Base-by-base conservation (phyloP, 2,329 filamentous ascomycete genomes). In the Conoideocrella luteorostrata region DNA sequence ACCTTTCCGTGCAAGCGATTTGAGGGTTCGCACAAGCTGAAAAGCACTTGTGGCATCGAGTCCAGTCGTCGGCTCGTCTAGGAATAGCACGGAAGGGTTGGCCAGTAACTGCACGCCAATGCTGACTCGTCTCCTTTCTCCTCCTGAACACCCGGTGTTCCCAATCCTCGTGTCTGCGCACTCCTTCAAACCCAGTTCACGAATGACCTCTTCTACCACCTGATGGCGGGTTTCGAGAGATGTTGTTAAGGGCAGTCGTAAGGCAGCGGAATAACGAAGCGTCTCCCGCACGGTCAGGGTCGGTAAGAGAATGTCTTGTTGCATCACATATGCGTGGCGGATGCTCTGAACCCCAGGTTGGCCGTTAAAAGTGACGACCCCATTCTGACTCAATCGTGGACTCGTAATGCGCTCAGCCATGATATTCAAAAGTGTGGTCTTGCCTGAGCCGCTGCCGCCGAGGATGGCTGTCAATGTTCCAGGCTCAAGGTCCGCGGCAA, bases 81-180 rank as follows among this genome's bases (percentile, higher is more conserved):
- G 73, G 59, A 88, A 89, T 6, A 90, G 65, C 1, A 90, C 75
- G 6, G 83, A 87, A 2, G 86, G 86, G 56, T 89, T 90, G 5
- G 83, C 80, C n/a, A 90, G 68, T 44, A 90, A 70, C 61, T 89
- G 86, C 4, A 90, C 84, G 3, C 84, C 86, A 38, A 90, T 86
- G 49, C 83, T 88, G 1, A 83, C 84, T 24, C 86, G 70, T 48
- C 86, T 71, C 67, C 88, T 89, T 60, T 90, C 86, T 3, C 86
- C 86, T 0, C 86, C 86, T 35, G 84, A 88, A 54, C 86, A 89
- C 0, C 85, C 86, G 44, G 75, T 77, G 52, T 81, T 84, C 1
- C 86, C 86, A 41, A 90, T 85, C 7, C 80, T 69, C 1, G 86
- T 90, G 50, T 88, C 68, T 20, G 85, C 85, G 46, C 86, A 88